Evolutionary conservation across 1,284 basidiomycete species (phyloP).

Genomic region (Cutaneotrichosporon cyanovorans): DNA sequence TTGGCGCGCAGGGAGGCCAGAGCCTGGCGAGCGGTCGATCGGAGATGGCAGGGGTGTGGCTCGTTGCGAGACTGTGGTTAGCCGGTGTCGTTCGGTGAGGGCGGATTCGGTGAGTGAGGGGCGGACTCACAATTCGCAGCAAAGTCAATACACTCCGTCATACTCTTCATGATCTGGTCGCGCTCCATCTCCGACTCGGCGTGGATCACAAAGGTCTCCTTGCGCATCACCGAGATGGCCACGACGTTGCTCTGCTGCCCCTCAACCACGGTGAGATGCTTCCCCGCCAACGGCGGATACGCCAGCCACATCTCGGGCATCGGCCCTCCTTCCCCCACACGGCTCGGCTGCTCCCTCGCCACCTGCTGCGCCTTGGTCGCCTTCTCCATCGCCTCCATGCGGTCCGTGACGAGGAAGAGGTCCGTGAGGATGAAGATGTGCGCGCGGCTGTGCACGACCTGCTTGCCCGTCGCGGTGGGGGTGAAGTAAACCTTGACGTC

Average conservation of each 20-base stretch:
- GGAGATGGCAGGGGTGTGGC: not conserved
- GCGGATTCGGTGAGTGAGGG: too few relatives aligned
- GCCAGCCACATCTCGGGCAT: slow-evolving; percentile 84
- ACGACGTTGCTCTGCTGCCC: slow-evolving; percentile 55
- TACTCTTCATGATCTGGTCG: slow-evolving; percentile 62
- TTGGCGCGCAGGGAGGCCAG: too few relatives aligned
- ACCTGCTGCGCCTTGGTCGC: slow-evolving; percentile 41
- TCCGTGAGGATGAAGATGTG: slow-evolving; percentile 89
- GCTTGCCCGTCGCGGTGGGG: slow-evolving; percentile 64
- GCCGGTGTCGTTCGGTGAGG: not conserved
- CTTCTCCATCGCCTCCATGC: slow-evolving; percentile 62
- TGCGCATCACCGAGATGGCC: slow-evolving; percentile 76
- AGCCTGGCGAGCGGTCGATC: not conserved
- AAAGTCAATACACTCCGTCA: slow-evolving; percentile 77
- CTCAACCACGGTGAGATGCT: slow-evolving; percentile 71
- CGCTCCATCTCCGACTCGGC: slow-evolving; percentile 58
- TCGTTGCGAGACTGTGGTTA: slow-evolving; percentile 2
- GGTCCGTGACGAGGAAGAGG: slow-evolving; percentile 79
- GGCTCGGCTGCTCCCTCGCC: slow-evolving; percentile 35
- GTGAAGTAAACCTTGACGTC: slow-evolving; percentile 72
- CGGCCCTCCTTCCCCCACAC: slow-evolving; percentile 47
- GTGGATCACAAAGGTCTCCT: slow-evolving; percentile 71
- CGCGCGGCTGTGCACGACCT: slow-evolving; percentile 66
- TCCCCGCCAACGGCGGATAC: slow-evolving; percentile 92
- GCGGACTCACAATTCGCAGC: slow-evolving; percentile 58